These are phyloP conservation scores for Rheum nobile DNA, from an alignment of 148 eudicot species.

Conservation along the genomic window DNA sequence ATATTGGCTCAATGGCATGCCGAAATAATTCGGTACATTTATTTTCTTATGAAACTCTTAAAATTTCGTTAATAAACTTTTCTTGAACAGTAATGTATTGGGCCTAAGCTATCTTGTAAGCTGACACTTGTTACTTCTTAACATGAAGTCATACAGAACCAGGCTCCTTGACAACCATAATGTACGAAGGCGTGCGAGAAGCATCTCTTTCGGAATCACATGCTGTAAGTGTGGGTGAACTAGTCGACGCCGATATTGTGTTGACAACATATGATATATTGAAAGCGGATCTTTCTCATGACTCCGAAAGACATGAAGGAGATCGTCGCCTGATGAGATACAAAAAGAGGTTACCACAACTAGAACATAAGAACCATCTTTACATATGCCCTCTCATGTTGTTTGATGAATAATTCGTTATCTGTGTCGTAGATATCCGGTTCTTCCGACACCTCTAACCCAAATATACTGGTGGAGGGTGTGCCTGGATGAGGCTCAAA, in stretches of 20 bases:
- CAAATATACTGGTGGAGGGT: conserved; percentile 89
- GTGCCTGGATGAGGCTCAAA: conserved; percentile 98
- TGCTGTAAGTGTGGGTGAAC: conserved; percentile 37
- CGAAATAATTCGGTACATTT: conserved; percentile 74
- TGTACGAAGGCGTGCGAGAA: conserved; percentile 84
- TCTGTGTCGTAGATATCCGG: conserved; percentile 60
- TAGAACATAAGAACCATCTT: no score
- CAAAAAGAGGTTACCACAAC: conserved; percentile 70
- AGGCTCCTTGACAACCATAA: conserved; percentile 61
- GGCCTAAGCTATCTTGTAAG: neutral
- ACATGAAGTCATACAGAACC: conserved; percentile 69
- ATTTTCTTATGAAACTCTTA: neutral
- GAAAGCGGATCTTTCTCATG: conserved; percentile 85
- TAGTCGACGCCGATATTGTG: conserved; percentile 73
- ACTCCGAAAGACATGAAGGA: conserved; percentile 91
- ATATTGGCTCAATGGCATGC: conserved; percentile 95
- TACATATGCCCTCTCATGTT: neutral
- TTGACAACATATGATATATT: conserved; percentile 90
- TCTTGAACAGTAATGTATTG: neutral
- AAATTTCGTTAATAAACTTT: neutral
- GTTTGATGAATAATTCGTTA: neutral
- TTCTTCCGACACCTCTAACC: conserved; percentile 74
- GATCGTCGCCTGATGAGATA: conserved; percentile 86
- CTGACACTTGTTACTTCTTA: neutral
- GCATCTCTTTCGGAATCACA: conserved; percentile 38